These are phyloP conservation scores for Gomphus bonarii DNA, from an alignment of 1,284 basidiomycete genomes.

Conservation along the genomic window DNA sequence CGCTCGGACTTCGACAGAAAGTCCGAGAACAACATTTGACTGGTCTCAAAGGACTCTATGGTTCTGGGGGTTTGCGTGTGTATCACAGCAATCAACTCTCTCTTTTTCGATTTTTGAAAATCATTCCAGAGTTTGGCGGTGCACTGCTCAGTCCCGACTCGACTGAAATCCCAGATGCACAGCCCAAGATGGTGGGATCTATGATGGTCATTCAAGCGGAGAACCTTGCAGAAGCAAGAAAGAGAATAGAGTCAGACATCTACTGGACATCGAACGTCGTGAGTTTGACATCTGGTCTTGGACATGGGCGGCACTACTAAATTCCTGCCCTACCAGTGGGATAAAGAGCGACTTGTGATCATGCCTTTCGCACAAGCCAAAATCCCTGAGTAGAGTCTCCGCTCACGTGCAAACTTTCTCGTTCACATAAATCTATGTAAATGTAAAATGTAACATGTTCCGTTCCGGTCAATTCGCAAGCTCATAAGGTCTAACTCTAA, in stretches of 20 bases:
- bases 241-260: constrained; percentile 38
- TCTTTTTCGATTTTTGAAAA: constrained; percentile 18
- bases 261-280: constrained; percentile 48
- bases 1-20: constrained; percentile 36
- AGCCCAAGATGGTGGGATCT: constrained; percentile 39
- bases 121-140: constrained; percentile 34
- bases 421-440: no score
- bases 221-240: constrained; percentile 35
- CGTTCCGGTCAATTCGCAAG: no score
- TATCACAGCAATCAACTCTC: constrained; percentile 1
- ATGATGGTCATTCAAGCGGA: constrained; percentile 37
- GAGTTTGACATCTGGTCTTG: constrained; percentile 19
- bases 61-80: constrained; percentile 34
- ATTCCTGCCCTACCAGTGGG: background rate
- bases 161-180: constrained; percentile 21
- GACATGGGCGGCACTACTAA: background rate
- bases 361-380: background rate
- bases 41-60: constrained; percentile 29
- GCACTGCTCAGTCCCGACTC: constrained; percentile 35
- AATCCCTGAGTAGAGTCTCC: background rate
- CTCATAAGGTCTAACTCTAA: no score
- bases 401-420: no score
- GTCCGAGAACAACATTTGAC: constrained; percentile 37
- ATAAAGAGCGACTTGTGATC: background rate
- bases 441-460: no score